Conservation (phyloP, 2,329 filamentous ascomycete genomes). For the Aspergillus costaricaensis region DNA sequence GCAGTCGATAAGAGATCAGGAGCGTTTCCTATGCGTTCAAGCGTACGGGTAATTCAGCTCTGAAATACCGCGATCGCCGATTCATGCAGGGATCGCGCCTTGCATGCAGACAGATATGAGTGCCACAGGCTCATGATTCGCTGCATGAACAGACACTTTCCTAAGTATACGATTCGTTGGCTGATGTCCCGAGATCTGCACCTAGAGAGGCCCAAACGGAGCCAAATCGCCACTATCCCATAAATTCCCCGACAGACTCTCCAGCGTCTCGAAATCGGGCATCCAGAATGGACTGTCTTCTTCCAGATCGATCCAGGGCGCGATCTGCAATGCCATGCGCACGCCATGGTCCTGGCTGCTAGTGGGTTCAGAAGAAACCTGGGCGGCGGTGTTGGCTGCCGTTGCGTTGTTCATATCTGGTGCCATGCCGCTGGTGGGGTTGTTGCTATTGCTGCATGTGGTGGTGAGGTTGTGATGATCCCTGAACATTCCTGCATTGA, state of each 20-base stretch:
- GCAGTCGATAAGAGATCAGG: neutral
- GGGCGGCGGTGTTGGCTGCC: constrained; percentile 1
- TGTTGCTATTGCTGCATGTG: constrained; percentile 5
- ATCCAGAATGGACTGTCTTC: constrained; percentile 41
- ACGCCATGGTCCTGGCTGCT: constrained; percentile 37
- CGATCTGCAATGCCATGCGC: constrained; percentile 42
- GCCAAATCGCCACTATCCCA: constrained; percentile 32
- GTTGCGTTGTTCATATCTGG: constrained; percentile 11
- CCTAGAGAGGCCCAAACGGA: constrained; percentile 33
- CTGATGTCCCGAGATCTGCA: neutral
- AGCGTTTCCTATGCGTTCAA: neutral
- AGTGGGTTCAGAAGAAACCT: too few relatives aligned
- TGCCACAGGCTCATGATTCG: too few relatives aligned
- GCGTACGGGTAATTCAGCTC: neutral
- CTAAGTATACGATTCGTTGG: neutral
- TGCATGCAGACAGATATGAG: neutral
- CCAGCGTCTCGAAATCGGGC: constrained; percentile 41
- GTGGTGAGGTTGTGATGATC: constrained; percentile 7
- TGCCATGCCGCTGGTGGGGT: neutral
- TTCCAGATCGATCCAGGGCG: constrained; percentile 44
- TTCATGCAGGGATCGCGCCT: neutral
- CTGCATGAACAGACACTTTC: too few relatives aligned
- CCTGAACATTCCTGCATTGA: constrained; percentile 18
- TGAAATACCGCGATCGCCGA: neutral
- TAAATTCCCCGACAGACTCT: constrained; percentile 33